A percentile compares a stretch with the other conserved stretches of the same genome.
phyloP scores from a whole-genome alignment of 768 basidiomycete genomes.

The Fistulinella prunicolor region DNA sequence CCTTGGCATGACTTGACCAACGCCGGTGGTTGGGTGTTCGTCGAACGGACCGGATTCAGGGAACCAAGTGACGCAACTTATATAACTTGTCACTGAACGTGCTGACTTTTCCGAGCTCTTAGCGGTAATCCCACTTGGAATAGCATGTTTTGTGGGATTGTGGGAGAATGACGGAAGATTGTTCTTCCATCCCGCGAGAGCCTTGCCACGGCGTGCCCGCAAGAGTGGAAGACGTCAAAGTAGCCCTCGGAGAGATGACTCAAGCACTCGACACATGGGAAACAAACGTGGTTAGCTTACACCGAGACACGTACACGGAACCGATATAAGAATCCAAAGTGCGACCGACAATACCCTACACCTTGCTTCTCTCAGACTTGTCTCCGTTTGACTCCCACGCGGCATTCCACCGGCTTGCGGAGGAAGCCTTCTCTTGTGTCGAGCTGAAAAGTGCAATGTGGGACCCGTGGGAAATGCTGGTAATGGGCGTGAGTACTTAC shows the following conservation, averaged over 20 bases:
- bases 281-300: background rate
- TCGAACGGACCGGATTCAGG: background rate
- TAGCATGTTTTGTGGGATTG: slow-evolving; percentile 3
- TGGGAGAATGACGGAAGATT: slow-evolving; percentile 4
- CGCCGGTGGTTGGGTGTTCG: slow-evolving; percentile 1
- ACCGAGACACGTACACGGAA: slow-evolving; percentile 2
- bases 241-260: background rate
- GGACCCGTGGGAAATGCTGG: slow-evolving; percentile 5
- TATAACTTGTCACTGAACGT: slow-evolving; percentile 4
- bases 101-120: background rate
- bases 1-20: slow-evolving; percentile 11
- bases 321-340: background rate
- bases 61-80: background rate
- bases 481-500: slow-evolving; percentile 36
- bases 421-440: slow-evolving; percentile 83
- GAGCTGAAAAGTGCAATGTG: slow-evolving; percentile 45
- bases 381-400: slow-evolving; percentile 69
- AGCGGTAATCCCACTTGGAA: slow-evolving; percentile 4
- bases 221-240: too few species aligned
- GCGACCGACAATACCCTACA: background rate
- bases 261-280: background rate
- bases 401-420: slow-evolving; percentile 74
- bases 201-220: too few species aligned
- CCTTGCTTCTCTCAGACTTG: slow-evolving; percentile 28
- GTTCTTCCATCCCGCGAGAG: background rate